Percentiles rank a stretch among this genome's conserved stretches.
phyloP scores from a whole-genome alignment of 2,329 filamentous ascomycete species.

The Sclerotinia trifoliorum region DNA sequence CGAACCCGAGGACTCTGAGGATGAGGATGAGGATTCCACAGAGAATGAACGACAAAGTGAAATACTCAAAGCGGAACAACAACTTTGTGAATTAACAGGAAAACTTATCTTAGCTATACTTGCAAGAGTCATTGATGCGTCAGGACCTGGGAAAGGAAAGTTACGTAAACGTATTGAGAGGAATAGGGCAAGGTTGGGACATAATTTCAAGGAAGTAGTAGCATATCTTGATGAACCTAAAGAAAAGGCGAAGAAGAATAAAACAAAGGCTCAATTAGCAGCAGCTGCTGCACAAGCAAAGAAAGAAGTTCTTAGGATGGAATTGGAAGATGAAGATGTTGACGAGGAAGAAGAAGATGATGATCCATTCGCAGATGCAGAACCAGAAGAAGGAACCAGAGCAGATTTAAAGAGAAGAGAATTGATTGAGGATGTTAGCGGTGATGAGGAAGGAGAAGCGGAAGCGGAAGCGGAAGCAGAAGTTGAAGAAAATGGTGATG shows the following conservation, averaged over 20 bases:
- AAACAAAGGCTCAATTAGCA: slow-evolving; percentile 45
- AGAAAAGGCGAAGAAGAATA: slow-evolving; percentile 45
- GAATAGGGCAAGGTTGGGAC: slow-evolving; percentile 77
- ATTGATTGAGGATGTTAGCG: slow-evolving; percentile 49
- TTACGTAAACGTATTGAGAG: slow-evolving; percentile 70
- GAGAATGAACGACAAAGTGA: slow-evolving; percentile 60
- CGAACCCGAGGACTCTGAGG: slow-evolving; percentile 61
- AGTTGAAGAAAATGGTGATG: slow-evolving; percentile 36
- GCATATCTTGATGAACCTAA: slow-evolving; percentile 73
- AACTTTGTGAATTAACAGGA: slow-evolving; percentile 79
- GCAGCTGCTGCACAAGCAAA: slow-evolving; percentile 42
- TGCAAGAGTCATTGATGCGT: slow-evolving; percentile 69
- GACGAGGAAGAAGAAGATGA: slow-evolving; percentile 35
- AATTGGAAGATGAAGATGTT: slow-evolving; percentile 33
- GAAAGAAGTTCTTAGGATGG: slow-evolving; percentile 44
- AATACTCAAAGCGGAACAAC: slow-evolving; percentile 76
- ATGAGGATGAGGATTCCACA: slow-evolving; percentile 54
- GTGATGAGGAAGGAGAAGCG: slow-evolving; percentile 45
- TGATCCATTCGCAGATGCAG: slow-evolving; percentile 48
- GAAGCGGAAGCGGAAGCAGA: slow-evolving; percentile 41
- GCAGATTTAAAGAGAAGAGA: slow-evolving; percentile 58
- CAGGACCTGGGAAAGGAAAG: slow-evolving; percentile 57
- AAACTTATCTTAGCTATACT: slow-evolving; percentile 81
- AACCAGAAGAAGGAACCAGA: slow-evolving; percentile 57
- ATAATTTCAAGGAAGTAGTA: slow-evolving; percentile 82